Evolutionary conservation across 768 basidiomycete genomes (phyloP).

Genomic region (Gymnopilus junonius): DNA sequence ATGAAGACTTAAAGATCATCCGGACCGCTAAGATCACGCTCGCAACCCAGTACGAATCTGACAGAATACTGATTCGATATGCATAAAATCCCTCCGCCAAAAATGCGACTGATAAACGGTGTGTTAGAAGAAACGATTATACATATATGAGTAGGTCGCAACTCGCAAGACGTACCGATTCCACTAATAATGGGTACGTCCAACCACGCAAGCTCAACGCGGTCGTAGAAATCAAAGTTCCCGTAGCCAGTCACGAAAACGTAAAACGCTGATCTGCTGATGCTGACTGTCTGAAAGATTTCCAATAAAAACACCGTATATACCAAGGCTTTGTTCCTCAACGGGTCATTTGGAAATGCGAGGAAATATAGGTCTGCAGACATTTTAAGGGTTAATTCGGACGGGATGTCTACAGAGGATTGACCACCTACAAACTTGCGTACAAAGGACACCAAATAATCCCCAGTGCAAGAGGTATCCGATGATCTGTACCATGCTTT

Average conservation of each 20-base stretch:
- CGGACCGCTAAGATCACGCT: background rate
- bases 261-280: constrained; percentile 1
- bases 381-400: no score
- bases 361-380: constrained; percentile 13
- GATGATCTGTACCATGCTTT: background rate
- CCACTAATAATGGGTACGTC: constrained; percentile 3
- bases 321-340: constrained; percentile 6
- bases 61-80: background rate
- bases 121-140: background rate
- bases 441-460: constrained; percentile 11
- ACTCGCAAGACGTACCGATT: background rate
- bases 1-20: background rate
- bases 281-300: constrained; percentile 6
- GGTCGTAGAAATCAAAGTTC: constrained; percentile 4
- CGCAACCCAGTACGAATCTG: background rate
- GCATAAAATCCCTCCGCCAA: constrained; percentile 5
- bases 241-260: constrained; percentile 10
- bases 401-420: background rate
- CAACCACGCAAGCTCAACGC: constrained; percentile 8
- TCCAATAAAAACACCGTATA: constrained; percentile 14
- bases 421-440: constrained; percentile 16
- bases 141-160: background rate
- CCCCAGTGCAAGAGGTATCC: constrained; percentile 4
- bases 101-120: background rate
- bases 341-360: constrained; percentile 12